Base-by-base conservation (phyloP, 2,329 filamentous ascomycete genomes). In the Emericellopsis cladophorae region DNA sequence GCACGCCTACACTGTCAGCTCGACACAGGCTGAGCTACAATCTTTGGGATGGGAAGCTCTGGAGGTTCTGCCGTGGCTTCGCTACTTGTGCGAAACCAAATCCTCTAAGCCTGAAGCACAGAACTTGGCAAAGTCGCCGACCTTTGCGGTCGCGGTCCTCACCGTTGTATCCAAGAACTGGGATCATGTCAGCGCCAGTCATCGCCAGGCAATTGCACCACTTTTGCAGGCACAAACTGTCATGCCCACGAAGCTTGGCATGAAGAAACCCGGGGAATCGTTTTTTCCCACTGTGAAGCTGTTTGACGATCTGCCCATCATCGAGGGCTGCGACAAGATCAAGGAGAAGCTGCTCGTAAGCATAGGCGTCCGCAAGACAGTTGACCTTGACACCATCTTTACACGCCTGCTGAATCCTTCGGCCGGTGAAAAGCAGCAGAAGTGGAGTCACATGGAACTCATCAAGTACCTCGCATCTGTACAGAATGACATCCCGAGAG, bases 381-480 rank as follows among this genome's bases (percentile, higher is more conserved):
- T 98, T 16, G 92, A 98, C 50, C 67, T 98, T 2, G 87, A 87
- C 26, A 90, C 93, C 24, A 93, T 98, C 24, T 96, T 98, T 52
- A 83, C 84, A 21, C 76, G 90, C 36, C 71, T 98, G 35, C 72
- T 95, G 49, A 79, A 74, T 40, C 70, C 73, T 14, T 67, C 77
- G 0, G 54, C 66, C 1, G 64, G 70, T 12, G 59, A 58, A 9
- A 66, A 68, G n/a, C 71, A 72, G 22, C 72, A 71, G 45, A 79
- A 80, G 57, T 95, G 86, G 85, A 95, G 87, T 43, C 90, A 96
- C 55, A 79, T 95, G 45, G 90, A 98, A 56, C 68, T 98, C 22
- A 88, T 98, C 59, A 90, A 88, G 51, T 98, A 98, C 51, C 74
- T 98, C 35, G 78, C 90, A 10, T 94, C 89, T 8, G 92, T 98